Base-by-base conservation (phyloP, 495 filamentous ascomycete species). In the Sporormia fimetaria region DNA sequence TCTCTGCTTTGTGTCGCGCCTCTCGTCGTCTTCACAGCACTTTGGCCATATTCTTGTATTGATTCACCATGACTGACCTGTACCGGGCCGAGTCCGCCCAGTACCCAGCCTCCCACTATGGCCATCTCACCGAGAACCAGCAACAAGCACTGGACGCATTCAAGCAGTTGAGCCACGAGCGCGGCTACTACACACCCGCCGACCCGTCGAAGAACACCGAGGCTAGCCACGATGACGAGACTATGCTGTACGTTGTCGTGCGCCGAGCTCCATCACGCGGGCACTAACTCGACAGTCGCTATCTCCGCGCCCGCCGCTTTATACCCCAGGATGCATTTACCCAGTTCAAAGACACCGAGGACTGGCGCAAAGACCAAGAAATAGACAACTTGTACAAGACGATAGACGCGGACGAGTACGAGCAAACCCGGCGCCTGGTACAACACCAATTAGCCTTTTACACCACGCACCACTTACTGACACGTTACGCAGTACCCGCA, bases 341-440 rank as follows among this genome's bases (percentile, higher is more conserved):
- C 36, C 87, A 93, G 58, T 94, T 94, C 62, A 77, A 79, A 54
- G 83, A 86, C 37, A 92, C 87, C 0, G 85, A 94, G 61, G 75
- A 82, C 23, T 94, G 87, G 80, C 75, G 87, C 25, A 75, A 73
- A 55, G 75, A 81, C 35, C 87, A 88, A 57, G 60, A 82, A 34
- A 43, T 65, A 11, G 56, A 56, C 12, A 51, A 50, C 10, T 45
- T 64, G 25, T 65, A 61, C 45, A 49, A 60, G 21, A 65, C 53
- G 14, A 65, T 65, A 11, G 82, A 87, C 40, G 61, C 86, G 21
- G 71, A 85, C 5, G 82, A 83, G 21, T 94, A 87, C 59, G 81
- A 90, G 54, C 67, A 80, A 42, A 75, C 80, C 7, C 67, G 85
- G 33, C 66, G 76, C 46, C 70, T 92, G 69, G 83, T 88, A 63